Percentiles rank a stretch among this genome's conserved stretches.
Evolutionary conservation across 1,284 basidiomycete species (phyloP).

Genomic region (Ustilago lituana): DNA sequence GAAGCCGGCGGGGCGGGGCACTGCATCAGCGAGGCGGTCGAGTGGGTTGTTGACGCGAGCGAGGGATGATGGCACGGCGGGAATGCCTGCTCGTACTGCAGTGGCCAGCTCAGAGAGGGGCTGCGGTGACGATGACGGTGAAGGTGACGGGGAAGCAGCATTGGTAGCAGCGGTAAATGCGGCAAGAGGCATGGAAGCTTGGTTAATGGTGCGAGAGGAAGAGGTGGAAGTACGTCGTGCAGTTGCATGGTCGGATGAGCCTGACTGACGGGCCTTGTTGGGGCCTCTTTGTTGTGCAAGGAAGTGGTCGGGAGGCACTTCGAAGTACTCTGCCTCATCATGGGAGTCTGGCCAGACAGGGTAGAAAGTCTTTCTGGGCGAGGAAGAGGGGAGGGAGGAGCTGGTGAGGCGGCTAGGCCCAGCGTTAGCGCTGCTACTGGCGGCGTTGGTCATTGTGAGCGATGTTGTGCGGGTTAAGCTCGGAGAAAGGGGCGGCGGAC

Average conservation of each 20-base stretch:
- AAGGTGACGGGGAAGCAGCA: conserved; percentile 1
- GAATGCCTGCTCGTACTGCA: conserved; percentile 33
- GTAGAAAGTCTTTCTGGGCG: conserved; percentile 34
- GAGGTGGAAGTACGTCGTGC: conserved; percentile 20
- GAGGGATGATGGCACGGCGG: conserved; percentile 22
- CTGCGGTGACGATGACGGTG: conserved; percentile 10
- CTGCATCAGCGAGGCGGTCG: conserved; percentile 34
- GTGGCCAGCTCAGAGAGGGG: conserved; percentile 45
- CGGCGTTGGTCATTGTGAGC: conserved; percentile 10
- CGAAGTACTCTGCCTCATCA: conserved; percentile 52
- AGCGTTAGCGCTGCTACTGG: conserved; percentile 8
- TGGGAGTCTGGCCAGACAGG: conserved; percentile 43
- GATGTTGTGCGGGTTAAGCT: background rate
- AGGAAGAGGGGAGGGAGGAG: conserved; percentile 10
- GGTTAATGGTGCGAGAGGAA: conserved; percentile 6
- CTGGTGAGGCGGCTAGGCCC: conserved; percentile 32
- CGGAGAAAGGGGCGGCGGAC: background rate
- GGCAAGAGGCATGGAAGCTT: conserved; percentile 31
- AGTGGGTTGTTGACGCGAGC: conserved; percentile 6
- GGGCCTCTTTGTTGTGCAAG: conserved; percentile 52
- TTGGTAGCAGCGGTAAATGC: conserved; percentile 7
- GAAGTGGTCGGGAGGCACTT: conserved; percentile 58
- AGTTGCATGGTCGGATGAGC: conserved; percentile 7
- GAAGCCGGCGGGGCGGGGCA: conserved; percentile 42
- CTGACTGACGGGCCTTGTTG: conserved; percentile 19